Conservation (phyloP, 768 basidiomycete genomes). For the Leucosporidium scottii region DNA sequence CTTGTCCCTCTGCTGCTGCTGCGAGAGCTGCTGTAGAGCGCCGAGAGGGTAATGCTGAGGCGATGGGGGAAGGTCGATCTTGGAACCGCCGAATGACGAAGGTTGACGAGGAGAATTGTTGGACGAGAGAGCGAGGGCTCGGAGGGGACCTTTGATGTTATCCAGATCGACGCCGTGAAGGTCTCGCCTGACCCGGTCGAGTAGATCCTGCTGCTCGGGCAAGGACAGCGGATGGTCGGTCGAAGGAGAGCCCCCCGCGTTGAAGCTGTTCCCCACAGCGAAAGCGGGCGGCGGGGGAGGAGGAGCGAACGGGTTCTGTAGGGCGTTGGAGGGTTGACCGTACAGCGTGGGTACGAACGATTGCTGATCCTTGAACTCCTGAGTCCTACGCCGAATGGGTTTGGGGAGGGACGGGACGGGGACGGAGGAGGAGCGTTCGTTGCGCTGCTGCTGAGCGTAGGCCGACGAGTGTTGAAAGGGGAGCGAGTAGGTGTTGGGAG, state of each 20-base stretch:
- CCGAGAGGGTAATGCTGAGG: not conserved
- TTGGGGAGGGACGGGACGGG: not conserved
- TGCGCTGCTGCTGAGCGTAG: not conserved
- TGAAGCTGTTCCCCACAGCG: no score
- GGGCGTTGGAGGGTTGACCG: not conserved
- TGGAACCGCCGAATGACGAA: constrained; percentile 1
- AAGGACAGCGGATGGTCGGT: constrained; percentile 22
- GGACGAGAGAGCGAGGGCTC: constrained; percentile 9
- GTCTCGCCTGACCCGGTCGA: constrained; percentile 23
- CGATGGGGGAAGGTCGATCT: not conserved
- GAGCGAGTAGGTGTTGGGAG: not conserved
- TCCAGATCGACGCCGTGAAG: constrained; percentile 23
- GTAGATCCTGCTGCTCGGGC: constrained; percentile 27
- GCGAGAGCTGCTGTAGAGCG: not conserved
- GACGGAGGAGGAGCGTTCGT: not conserved
- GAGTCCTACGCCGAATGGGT: not conserved
- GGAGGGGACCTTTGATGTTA: constrained; percentile 26
- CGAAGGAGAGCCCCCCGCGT: no score
- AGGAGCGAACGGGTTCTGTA: not conserved
- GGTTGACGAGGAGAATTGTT: not conserved
- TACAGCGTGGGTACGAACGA: not conserved
- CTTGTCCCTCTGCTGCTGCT: not conserved
- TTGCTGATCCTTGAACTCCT: not conserved
- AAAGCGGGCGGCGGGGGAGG: no score
- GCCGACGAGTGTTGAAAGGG: no score